phyloP scores from a whole-genome alignment of 805 yeast genomes.

The Huiozyma naganishii region DNA sequence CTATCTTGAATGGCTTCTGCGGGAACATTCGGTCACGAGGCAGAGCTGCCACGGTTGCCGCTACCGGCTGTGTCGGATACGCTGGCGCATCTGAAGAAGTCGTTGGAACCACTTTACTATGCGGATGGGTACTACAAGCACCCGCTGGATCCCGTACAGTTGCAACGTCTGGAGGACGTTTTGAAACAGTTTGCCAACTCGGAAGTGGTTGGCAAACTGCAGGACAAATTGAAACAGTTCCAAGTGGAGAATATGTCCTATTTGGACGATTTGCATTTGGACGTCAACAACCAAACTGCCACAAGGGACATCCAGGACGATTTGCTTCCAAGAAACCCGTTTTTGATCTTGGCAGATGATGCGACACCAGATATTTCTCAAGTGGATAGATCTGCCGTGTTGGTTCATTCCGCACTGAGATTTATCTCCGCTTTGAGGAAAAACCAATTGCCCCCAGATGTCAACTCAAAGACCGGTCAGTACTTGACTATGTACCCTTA shows the following conservation, averaged over 20 bases:
- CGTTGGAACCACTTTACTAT: constrained; percentile 50
- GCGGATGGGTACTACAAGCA: constrained; percentile 37
- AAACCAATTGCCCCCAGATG: constrained; percentile 46
- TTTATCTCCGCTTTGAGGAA: constrained; percentile 50
- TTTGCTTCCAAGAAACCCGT: constrained; percentile 68
- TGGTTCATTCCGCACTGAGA: constrained; percentile 55
- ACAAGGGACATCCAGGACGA: constrained; percentile 57
- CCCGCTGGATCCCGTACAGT: constrained; percentile 18
- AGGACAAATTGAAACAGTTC: constrained; percentile 42
- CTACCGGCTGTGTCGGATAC: constrained; percentile 48
- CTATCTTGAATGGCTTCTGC: no score
- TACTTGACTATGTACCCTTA: constrained; percentile 63
- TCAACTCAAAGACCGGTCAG: constrained; percentile 37
- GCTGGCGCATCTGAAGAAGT: constrained; percentile 39
- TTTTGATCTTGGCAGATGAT: constrained; percentile 62
- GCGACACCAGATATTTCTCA: constrained; percentile 57
- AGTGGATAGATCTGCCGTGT: constrained; percentile 54
- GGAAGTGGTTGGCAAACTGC: constrained; percentile 35
- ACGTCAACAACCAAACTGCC: constrained; percentile 33
- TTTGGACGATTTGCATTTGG: constrained; percentile 38
- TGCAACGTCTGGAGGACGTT: constrained; percentile 30
- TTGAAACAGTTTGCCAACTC: constrained; percentile 38
- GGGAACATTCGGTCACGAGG: constrained; percentile 11
- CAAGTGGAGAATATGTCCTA: constrained; percentile 38
- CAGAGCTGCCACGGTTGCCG: constrained; percentile 44